These are phyloP conservation scores for Fusarium euwallaceae DNA, from an alignment of 2,329 filamentous ascomycete genomes.

Conservation along the genomic window DNA sequence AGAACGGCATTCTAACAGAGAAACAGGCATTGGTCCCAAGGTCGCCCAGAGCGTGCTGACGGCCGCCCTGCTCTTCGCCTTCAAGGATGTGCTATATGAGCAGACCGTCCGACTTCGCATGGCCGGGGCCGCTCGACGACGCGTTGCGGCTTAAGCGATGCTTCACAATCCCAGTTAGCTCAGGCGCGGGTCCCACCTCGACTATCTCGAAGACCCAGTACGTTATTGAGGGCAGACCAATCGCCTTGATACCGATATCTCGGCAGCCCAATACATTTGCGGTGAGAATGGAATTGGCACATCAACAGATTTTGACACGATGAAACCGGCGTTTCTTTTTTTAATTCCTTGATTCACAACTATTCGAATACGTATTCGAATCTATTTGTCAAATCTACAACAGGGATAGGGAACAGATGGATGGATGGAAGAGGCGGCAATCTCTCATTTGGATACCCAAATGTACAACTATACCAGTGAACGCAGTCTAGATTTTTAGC, in stretches of 20 bases:
- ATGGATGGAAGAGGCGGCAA: slow-evolving; percentile 17
- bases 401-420: slow-evolving; percentile 12
- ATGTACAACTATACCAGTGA: slow-evolving; percentile 38
- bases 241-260: slow-evolving; percentile 18
- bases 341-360: slow-evolving; percentile 13
- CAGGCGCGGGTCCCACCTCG: slow-evolving; percentile 6
- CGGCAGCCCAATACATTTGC: slow-evolving; percentile 26
- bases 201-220: slow-evolving; percentile 17
- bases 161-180: slow-evolving; percentile 5
- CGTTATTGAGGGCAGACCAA: slow-evolving; percentile 1
- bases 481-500: slow-evolving; percentile 30
- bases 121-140: slow-evolving; percentile 57
- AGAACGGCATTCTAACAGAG: slow-evolving; percentile 22
- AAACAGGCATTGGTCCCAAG: slow-evolving; percentile 90
- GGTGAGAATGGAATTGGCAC: slow-evolving; percentile 28
- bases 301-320: slow-evolving; percentile 18
- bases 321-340: slow-evolving; percentile 32
- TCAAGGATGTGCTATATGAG: slow-evolving; percentile 96
- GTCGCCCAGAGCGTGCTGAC: slow-evolving; percentile 97
- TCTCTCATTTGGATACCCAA: slow-evolving; percentile 47
- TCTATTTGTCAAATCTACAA: slow-evolving; percentile 12
- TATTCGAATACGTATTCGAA: neutral
- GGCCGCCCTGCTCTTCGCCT: slow-evolving; percentile 95
- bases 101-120: slow-evolving; percentile 77
- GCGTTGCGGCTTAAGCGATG: slow-evolving; percentile 49